A percentile compares a stretch with the other conserved stretches of the same genome.
Conservation (phyloP, 306 rosid species). For the Geum urbanum region DNA sequence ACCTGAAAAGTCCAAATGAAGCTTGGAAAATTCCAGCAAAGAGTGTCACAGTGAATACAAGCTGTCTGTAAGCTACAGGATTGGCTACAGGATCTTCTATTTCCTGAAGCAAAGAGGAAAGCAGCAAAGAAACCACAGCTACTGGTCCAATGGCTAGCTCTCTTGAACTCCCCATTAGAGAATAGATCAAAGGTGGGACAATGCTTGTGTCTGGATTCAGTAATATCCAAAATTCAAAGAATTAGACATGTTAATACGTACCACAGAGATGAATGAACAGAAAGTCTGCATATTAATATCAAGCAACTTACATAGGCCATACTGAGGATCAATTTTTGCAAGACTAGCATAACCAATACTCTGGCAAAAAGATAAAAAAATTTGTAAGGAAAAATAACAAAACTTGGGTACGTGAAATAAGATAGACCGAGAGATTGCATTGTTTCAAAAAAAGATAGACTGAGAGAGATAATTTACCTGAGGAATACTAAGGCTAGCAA, state of each 20-base stretch:
- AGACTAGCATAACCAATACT: constrained; percentile 90
- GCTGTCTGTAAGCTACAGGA: constrained; percentile 59
- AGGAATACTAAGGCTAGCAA: constrained; percentile 87
- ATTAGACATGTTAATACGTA: neutral
- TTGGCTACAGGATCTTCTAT: constrained; percentile 63
- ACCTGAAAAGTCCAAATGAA: constrained; percentile 71
- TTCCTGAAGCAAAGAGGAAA: constrained; percentile 51
- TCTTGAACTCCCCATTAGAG: constrained; percentile 90
- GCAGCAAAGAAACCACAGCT: constrained; percentile 81
- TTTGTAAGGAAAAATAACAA: neutral
- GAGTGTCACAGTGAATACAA: constrained; percentile 69
- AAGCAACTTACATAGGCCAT: constrained; percentile 67
- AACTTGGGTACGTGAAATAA: neutral
- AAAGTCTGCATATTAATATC: neutral
- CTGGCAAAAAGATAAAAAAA: constrained; percentile 35
- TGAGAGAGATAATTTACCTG: constrained; percentile 41
- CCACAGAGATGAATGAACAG: neutral
- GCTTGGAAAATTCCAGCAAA: constrained; percentile 88
- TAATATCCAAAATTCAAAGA: neutral
- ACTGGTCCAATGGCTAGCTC: constrained; percentile 96
- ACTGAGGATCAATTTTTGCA: constrained; percentile 83
- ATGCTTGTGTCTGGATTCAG: constrained; percentile 65
- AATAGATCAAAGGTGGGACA: constrained; percentile 85
- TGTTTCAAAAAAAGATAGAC: too few relatives aligned
- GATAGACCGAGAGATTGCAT: too few relatives aligned